These are phyloP conservation scores for Quercus tomentella DNA, from an alignment of 331 rosid species.

Conservation along the genomic window DNA sequence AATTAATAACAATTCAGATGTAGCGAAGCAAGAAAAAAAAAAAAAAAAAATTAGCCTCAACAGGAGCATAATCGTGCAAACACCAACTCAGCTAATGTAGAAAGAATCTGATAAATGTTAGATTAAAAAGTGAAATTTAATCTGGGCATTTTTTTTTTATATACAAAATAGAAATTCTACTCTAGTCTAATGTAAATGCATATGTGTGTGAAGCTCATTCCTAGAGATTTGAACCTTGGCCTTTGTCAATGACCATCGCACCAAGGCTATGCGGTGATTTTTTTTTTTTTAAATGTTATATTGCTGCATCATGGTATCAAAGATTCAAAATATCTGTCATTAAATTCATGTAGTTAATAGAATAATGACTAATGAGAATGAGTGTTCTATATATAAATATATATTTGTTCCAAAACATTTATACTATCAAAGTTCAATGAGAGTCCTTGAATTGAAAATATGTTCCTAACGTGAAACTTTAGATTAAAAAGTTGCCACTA, in stretches of 20 bases:
- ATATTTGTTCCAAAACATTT: not conserved
- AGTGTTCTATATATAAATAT: not conserved
- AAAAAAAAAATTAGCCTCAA: not conserved
- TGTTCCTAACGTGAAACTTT: not conserved
- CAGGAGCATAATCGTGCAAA: not conserved
- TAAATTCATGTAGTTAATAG: not conserved
- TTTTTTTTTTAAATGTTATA: not conserved
- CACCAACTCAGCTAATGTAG: not conserved
- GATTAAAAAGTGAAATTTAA: too few species aligned
- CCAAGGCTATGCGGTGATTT: rapidly evolving
- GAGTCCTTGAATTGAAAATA: not conserved
- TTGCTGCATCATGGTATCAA: not conserved
- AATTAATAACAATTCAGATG: not conserved
- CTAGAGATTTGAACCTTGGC: rapidly evolving
- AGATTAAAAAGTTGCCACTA: not conserved
- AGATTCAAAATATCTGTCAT: not conserved
- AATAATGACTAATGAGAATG: not conserved
- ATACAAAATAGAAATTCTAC: too few species aligned
- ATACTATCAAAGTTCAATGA: not conserved
- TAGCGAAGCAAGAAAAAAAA: not conserved
- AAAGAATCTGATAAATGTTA: not conserved
- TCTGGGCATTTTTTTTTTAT: too few species aligned
- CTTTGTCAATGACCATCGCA: rapidly evolving
- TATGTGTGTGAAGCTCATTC: rapidly evolving
- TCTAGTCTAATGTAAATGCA: rapidly evolving